These are phyloP conservation scores for Penicillium egyptiacum DNA, from an alignment of 495 filamentous ascomycete species.

Conservation along the genomic window DNA sequence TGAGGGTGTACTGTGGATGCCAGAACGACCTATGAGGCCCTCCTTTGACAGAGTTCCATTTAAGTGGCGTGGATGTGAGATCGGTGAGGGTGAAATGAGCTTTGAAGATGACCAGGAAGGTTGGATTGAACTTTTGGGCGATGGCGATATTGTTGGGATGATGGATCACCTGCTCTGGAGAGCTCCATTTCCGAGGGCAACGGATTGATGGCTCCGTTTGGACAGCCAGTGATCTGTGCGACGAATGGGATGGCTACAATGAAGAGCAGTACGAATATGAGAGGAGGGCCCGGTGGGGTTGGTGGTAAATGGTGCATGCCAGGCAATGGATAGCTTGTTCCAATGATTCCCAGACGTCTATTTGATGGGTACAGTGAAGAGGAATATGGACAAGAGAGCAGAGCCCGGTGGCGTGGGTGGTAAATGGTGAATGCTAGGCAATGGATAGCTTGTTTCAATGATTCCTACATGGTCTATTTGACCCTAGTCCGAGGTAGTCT, in stretches of 20 bases:
- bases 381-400: neutral
- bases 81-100: neutral
- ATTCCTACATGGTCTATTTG: neutral
- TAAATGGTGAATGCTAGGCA: neutral
- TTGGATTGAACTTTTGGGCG: slow-evolving; percentile 3
- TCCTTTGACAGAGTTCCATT: neutral
- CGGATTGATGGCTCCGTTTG: neutral
- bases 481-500: neutral
- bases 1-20: neutral
- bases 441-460: too few species aligned
- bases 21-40: neutral
- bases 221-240: neutral
- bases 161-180: neutral
- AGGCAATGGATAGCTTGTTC: too few species aligned
- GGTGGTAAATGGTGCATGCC: too few species aligned
- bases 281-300: neutral
- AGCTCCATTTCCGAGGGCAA: neutral
- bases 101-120: neutral
- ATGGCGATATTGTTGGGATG: neutral
- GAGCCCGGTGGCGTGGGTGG: neutral
- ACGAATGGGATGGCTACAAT: slow-evolving; percentile 2
- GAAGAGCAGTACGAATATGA: neutral
- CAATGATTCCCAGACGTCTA: too few species aligned
- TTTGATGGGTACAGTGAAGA: neutral
- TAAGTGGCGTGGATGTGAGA: neutral